Conservation (phyloP, 805 yeast genomes). For the Wickerhamiella parazyma region DNA sequence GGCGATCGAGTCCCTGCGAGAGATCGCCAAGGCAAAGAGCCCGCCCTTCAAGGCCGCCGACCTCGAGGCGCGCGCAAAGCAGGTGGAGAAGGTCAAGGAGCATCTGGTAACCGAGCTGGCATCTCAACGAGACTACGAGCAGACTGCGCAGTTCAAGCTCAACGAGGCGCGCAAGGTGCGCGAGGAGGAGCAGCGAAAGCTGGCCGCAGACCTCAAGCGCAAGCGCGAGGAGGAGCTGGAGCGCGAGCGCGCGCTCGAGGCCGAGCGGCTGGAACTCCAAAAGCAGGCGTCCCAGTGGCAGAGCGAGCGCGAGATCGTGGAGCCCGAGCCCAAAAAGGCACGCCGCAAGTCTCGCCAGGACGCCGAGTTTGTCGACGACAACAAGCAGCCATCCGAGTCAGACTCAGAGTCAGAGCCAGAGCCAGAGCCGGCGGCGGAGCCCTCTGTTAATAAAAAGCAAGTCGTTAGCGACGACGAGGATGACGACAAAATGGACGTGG, state of each 20-base stretch:
- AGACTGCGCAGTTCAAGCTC: conserved; percentile 42
- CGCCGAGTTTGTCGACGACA: conserved; percentile 28
- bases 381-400: conserved; percentile 18
- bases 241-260: conserved; percentile 23
- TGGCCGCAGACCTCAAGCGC: conserved; percentile 27
- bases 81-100: conserved; percentile 43
- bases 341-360: conserved; percentile 12
- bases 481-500: conserved; percentile 16
- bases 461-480: conserved; percentile 8
- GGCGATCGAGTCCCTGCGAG: conserved; percentile 47
- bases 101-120: conserved; percentile 56
- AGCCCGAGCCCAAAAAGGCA: conserved; percentile 13
- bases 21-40: conserved; percentile 41
- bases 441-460: not conserved
- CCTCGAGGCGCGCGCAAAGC: conserved; percentile 69
- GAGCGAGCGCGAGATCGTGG: conserved; percentile 23
- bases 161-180: conserved; percentile 58
- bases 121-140: conserved; percentile 60
- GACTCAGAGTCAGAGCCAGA: conserved; percentile 3
- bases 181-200: conserved; percentile 39
- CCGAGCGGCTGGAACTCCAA: conserved; percentile 23
- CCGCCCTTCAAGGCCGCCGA: conserved; percentile 75
- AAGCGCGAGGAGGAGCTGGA: conserved; percentile 19
- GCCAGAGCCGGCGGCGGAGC: conserved; percentile 10
- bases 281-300: conserved; percentile 28